Conservation (phyloP, 257 asterid genomes). For the Agastache rugosa region DNA sequence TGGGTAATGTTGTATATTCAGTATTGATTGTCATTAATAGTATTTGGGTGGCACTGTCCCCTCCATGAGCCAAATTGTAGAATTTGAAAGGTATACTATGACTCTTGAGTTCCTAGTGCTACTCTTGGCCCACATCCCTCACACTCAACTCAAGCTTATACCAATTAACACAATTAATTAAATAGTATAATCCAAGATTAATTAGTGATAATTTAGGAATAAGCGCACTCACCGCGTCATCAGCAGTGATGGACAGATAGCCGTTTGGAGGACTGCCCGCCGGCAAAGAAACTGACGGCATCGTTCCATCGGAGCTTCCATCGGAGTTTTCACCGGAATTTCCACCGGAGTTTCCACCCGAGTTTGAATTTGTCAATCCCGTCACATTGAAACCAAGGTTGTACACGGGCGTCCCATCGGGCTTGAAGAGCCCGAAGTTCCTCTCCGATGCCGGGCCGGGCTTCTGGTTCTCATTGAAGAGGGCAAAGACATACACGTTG, state of each 20-base stretch:
- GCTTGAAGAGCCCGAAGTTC: conserved; percentile 85
- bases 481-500: conserved; percentile 72
- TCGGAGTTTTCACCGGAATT: background rate
- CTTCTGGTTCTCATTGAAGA: conserved; percentile 87
- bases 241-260: conserved; percentile 62
- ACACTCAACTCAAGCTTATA: no score
- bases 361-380: conserved; percentile 22
- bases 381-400: conserved; percentile 58
- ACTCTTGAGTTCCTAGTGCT: background rate
- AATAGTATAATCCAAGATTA: background rate
- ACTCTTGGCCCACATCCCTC: background rate
- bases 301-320: conserved; percentile 16
- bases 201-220: background rate
- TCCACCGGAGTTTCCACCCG: conserved; percentile 18
- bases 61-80: background rate
- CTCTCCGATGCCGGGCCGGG: conserved; percentile 93
- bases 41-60: background rate
- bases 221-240: conserved; percentile 45
- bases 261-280: conserved; percentile 45
- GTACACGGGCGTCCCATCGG: conserved; percentile 83
- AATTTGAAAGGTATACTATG: background rate
- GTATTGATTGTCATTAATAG: no score
- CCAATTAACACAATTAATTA: background rate
- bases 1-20: no score
- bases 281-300: conserved; percentile 34